Evolutionary conservation across 331 rosid species (phyloP).

Genomic region (Arachis monticola): DNA sequence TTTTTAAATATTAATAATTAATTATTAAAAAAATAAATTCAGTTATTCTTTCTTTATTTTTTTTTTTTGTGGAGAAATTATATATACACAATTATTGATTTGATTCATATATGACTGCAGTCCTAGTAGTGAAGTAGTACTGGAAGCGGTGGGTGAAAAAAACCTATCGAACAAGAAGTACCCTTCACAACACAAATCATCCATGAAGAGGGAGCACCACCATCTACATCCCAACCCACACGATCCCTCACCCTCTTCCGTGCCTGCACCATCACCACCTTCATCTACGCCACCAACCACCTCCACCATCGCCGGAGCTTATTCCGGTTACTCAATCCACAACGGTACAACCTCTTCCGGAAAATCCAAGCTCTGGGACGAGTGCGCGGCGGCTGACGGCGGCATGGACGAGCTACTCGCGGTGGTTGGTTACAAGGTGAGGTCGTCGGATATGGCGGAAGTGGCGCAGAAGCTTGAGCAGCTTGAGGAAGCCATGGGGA

Average conservation of each 20-base stretch:
- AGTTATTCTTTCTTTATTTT: background rate
- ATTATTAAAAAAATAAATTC: no score
- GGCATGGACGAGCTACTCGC: constrained; percentile 92
- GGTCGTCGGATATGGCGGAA: constrained; percentile 80
- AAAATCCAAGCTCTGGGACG: constrained; percentile 73
- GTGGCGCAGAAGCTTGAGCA: constrained; percentile 84
- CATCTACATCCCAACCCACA: constrained; percentile 40
- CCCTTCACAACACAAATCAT: background rate
- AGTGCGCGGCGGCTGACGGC: constrained; percentile 40
- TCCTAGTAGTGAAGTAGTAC: background rate
- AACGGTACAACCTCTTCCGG: constrained; percentile 23
- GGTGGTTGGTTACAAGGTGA: constrained; percentile 87
- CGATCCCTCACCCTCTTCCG: constrained; percentile 43
- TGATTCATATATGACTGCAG: constrained; percentile 5
- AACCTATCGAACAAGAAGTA: background rate
- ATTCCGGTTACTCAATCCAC: background rate
- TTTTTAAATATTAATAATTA: no score
- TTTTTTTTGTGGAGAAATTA: background rate
- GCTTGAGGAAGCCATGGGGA: constrained; percentile 79
- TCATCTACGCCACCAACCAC: constrained; percentile 19
- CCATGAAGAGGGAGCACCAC: constrained; percentile 72
- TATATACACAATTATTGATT: background rate
- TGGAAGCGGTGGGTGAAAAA: background rate
- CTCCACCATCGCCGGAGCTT: constrained; percentile 33
- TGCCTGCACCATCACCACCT: constrained; percentile 7